phyloP scores from a whole-genome alignment of 352 stramenopile genomes.

The Phytophthora pistaciae region DNA sequence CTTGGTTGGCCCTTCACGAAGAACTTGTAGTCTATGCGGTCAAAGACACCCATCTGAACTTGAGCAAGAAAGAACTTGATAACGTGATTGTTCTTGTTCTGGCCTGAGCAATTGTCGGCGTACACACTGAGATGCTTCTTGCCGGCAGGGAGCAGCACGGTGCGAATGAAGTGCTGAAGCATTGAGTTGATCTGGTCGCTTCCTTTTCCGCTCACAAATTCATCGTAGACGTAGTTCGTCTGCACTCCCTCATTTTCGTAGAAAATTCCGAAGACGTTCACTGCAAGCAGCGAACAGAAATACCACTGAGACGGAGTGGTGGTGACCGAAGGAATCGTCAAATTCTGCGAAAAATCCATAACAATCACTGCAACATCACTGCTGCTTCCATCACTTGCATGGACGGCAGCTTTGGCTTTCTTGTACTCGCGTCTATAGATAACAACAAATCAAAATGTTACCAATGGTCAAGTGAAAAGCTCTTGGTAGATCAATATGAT shows the following conservation, averaged over 20 bases:
- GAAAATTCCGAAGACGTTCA: not conserved
- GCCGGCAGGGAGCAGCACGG: not conserved
- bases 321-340: not conserved
- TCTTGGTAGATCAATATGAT: constrained; percentile 18
- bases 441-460: constrained; percentile 13
- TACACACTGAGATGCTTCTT: not conserved
- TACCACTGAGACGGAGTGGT: not conserved
- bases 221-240: not conserved
- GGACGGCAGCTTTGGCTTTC: not conserved
- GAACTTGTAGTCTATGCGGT: too few species aligned
- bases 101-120: not conserved
- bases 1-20: too few species aligned
- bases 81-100: not conserved
- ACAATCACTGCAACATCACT: not conserved
- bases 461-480: constrained; percentile 8
- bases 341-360: not conserved
- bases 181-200: not conserved
- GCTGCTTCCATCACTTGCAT: not conserved
- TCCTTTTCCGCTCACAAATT: not conserved
- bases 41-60: too few species aligned
- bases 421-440: not conserved
- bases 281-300: not conserved
- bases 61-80: too few species aligned
- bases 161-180: not conserved
- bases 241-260: not conserved